These are phyloP conservation scores for Talaromyces verruculosus DNA, from an alignment of 2,329 filamentous ascomycete genomes.

Conservation along the genomic window DNA sequence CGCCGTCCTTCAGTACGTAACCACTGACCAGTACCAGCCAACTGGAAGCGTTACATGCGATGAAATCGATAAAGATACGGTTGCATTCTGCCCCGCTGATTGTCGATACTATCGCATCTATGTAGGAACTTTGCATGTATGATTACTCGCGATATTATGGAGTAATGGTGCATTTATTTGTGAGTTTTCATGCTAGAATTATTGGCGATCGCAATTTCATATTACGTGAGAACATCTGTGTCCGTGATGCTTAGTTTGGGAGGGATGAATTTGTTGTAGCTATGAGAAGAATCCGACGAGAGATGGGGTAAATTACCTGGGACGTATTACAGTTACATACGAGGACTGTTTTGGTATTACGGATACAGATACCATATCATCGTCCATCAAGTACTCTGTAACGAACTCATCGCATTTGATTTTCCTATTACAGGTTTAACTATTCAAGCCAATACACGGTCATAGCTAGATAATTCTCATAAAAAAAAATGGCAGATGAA, in stretches of 20 bases:
- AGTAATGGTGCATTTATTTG: neutral
- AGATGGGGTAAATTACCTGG: neutral
- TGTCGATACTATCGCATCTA: neutral
- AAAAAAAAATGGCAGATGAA: neutral
- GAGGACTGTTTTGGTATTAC: neutral
- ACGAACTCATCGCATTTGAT: neutral
- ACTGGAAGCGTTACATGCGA: constrained; percentile 7
- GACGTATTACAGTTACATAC: neutral
- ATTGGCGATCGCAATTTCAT: neutral
- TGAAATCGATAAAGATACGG: constrained; percentile 13
- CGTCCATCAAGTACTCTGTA: neutral
- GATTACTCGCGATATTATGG: neutral
- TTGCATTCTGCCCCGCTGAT: constrained; percentile 11
- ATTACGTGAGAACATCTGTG: neutral
- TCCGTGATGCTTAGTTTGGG: neutral
- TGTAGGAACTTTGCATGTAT: neutral
- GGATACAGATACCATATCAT: neutral
- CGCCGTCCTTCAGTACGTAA: neutral
- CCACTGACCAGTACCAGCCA: neutral
- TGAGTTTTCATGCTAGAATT: neutral
- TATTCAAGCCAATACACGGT: neutral
- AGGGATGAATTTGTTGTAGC: neutral
- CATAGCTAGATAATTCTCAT: neutral
- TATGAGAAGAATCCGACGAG: neutral
- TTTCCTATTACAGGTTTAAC: neutral